These are phyloP conservation scores for Fonsecaea erecta DNA, from an alignment of 2,329 filamentous ascomycete genomes.

Conservation along the genomic window DNA sequence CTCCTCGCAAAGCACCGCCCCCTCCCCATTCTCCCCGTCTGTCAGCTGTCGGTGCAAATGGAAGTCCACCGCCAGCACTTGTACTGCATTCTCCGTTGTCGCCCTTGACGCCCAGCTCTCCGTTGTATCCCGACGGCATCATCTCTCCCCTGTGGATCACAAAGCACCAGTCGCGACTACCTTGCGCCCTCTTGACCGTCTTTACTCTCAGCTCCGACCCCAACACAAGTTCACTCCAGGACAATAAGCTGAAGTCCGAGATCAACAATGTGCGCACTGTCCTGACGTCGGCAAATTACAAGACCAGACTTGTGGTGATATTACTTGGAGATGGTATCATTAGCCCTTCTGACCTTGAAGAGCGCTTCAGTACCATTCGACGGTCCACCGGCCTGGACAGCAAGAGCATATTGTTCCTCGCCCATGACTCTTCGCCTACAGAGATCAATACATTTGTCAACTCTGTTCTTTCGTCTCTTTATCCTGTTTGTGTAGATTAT, in stretches of 20 bases:
- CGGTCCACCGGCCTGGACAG: conserved; percentile 78
- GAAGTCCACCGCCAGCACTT: conserved; percentile 54
- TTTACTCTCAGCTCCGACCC: conserved; percentile 75
- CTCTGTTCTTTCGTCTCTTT: conserved; percentile 72
- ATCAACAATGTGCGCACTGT: conserved; percentile 76
- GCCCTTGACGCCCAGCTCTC: conserved; percentile 80
- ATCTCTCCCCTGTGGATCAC: conserved; percentile 80
- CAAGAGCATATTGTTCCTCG: conserved; percentile 84
- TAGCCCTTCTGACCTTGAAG: conserved; percentile 66
- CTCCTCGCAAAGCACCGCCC: conserved; percentile 66
- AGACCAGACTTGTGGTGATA: conserved; percentile 75
- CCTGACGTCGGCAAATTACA: conserved; percentile 66
- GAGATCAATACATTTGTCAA: conserved; percentile 76
- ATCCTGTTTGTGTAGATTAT: conserved; percentile 80
- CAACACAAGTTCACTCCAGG: conserved; percentile 74
- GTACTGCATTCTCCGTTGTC: conserved; percentile 90
- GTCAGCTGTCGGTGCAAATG: conserved; percentile 52
- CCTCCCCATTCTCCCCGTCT: conserved; percentile 57
- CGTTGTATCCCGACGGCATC: conserved; percentile 86
- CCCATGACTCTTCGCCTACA: conserved; percentile 70
- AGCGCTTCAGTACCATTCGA: conserved; percentile 79
- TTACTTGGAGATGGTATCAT: conserved; percentile 74
- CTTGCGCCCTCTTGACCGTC: conserved; percentile 79
- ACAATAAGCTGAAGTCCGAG: conserved; percentile 86
- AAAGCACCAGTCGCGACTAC: conserved; percentile 85